Evolutionary conservation across 2,329 filamentous ascomycete genomes (phyloP), one percentile per base, ranked within the genome.

Genomic region (Xylaria sp.): DNA sequence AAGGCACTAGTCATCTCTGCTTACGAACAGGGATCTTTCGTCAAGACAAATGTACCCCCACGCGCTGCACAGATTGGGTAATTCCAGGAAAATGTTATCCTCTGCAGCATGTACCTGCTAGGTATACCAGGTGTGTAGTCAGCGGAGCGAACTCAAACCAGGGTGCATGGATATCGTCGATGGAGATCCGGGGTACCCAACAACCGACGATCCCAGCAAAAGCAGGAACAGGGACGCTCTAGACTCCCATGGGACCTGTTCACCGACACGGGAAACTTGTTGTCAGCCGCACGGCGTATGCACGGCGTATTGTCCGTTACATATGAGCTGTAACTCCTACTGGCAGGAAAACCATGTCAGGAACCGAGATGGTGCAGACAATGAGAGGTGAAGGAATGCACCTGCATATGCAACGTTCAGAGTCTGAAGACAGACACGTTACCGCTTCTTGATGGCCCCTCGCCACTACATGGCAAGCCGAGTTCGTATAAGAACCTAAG

Each of bases 51-150:
- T 54, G 54, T 27, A 62, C 60, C 60, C 59, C 60, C 60, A 62
- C 60, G 59, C 54, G n/a, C 10, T 54, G 41, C 40, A 58, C 59
- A 37, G 25, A 58, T 62, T 31, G 49, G 60, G 54, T 58, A 58
- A 54, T 23, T 19, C 48, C 17, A 40, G 49, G 54, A 44, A 62
- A 58, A 49, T 15, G 49, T 33, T 58, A 49, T 62, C 54, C 58
- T 44, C 59, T 23, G 23, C 31, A n/a, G n/a, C n/a, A n/a, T n/a
- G n/a, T n/a, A n/a, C n/a, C n/a, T n/a, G n/a, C n/a, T n/a, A n/a
- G n/a, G n/a, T n/a, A n/a, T n/a, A n/a, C n/a, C n/a, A n/a, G 33
- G 35, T 25, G 35, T 25, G 9, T 25, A 25, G 33, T 52, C 52
- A 62, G 54, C 54, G 44, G 48, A 19, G 29, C 35, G 27, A 48